These are phyloP conservation scores for Metarhizium guizhouense DNA, from an alignment of 2,329 filamentous ascomycete species.

Conservation along the genomic window DNA sequence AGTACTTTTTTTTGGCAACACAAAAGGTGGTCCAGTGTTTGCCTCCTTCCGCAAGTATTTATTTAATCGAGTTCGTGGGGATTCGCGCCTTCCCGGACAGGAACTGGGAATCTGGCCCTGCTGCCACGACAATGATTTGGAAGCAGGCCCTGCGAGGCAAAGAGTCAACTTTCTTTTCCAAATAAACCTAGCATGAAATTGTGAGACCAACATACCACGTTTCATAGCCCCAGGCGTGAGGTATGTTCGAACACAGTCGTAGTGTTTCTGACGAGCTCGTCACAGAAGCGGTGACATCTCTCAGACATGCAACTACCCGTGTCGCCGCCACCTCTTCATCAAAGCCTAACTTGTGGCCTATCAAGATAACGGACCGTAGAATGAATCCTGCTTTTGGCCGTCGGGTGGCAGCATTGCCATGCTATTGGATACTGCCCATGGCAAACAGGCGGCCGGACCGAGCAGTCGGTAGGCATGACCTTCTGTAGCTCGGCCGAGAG, in stretches of 20 bases:
- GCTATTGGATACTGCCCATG: conserved; percentile 4
- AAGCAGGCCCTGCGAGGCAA: background rate
- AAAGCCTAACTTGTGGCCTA: conserved; percentile 3
- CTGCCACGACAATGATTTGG: background rate
- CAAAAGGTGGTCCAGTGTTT: background rate
- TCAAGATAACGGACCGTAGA: conserved; percentile 1
- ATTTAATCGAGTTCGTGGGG: background rate
- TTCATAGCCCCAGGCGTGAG: conserved; percentile 1
- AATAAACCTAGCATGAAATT: background rate
- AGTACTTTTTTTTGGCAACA: background rate
- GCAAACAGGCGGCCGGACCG: conserved; percentile 9
- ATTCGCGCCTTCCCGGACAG: background rate
- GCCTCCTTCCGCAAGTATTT: background rate
- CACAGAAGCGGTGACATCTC: conserved; percentile 6
- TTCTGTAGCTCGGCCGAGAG: background rate
- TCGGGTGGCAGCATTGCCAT: conserved; percentile 7
- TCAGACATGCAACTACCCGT: conserved; percentile 12
- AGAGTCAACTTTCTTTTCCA: background rate
- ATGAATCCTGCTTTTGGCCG: background rate
- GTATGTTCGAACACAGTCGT: background rate
- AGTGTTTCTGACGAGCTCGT: background rate
- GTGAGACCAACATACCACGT: conserved; percentile 4
- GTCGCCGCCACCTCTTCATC: conserved; percentile 10
- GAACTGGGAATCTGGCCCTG: background rate
- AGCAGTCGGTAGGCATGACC: conserved; percentile 8